Conservation (phyloP, 106 monocot genomes). For the Dactylorhiza incarnata region DNA sequence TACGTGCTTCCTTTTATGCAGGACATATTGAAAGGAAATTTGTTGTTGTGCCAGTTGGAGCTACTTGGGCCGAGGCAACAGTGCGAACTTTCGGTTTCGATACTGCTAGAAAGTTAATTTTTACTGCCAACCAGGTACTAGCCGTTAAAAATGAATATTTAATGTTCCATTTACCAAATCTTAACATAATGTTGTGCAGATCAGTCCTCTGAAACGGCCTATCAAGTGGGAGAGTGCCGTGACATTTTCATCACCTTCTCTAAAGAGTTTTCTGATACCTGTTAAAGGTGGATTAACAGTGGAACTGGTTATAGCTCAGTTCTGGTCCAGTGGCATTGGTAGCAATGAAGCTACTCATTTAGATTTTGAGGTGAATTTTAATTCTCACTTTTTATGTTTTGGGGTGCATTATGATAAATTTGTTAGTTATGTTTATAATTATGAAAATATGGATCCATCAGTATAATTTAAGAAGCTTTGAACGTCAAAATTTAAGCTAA, state of each 20-base stretch:
- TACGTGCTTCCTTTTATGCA: slow-evolving; percentile 10
- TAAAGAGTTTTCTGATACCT: slow-evolving; percentile 65
- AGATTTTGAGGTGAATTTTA: slow-evolving; percentile 72
- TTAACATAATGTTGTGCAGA: slow-evolving; percentile 44
- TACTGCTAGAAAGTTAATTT: slow-evolving; percentile 69
- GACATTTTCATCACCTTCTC: slow-evolving; percentile 82
- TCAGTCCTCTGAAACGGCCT: slow-evolving; percentile 71
- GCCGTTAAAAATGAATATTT: background rate
- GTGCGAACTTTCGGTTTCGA: slow-evolving; percentile 79
- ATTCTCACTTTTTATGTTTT: background rate
- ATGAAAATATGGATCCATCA: too few relatives aligned
- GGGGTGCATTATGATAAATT: too few relatives aligned
- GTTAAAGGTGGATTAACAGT: slow-evolving; percentile 71
- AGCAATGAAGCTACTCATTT: slow-evolving; percentile 70
- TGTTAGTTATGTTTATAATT: too few relatives aligned
- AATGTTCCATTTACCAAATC: background rate
- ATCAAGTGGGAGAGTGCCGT: slow-evolving; percentile 76
- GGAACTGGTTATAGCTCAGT: slow-evolving; percentile 84
- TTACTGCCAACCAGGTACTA: slow-evolving; percentile 80
- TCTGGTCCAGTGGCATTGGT: slow-evolving; percentile 96
- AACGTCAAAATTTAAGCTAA: too few relatives aligned
- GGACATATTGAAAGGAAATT: slow-evolving; percentile 84
- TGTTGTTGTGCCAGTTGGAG: slow-evolving; percentile 77
- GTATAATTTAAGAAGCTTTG: too few relatives aligned
- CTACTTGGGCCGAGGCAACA: slow-evolving; percentile 88